Percentiles rank a stretch among this genome's conserved stretches.
Evolutionary conservation across 2,329 filamentous ascomycete species (phyloP).

Genomic region (Eutypa lata): DNA sequence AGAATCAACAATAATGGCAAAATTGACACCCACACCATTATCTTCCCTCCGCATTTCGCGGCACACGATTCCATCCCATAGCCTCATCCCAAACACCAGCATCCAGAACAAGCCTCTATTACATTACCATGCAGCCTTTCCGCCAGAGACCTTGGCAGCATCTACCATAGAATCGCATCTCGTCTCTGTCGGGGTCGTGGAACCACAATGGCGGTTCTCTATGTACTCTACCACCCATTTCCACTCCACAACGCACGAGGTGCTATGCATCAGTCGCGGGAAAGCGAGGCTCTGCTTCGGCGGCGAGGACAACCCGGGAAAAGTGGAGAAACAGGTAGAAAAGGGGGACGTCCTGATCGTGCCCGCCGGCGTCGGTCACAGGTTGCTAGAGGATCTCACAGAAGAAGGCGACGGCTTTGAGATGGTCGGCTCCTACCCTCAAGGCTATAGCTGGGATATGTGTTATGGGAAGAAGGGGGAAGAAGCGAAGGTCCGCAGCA

Average conservation of each 20-base stretch:
- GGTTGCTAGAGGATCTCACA: slow-evolving; percentile 53
- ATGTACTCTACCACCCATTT: slow-evolving; percentile 68
- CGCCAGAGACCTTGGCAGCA: slow-evolving; percentile 30
- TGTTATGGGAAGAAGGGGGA: slow-evolving; percentile 62
- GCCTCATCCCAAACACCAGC: slow-evolving; percentile 60
- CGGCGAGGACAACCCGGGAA: slow-evolving; percentile 56
- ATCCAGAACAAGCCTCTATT: slow-evolving; percentile 61
- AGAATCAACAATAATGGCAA: too few species aligned
- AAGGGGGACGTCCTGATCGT: slow-evolving; percentile 63
- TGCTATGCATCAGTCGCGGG: slow-evolving; percentile 58
- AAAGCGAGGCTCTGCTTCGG: slow-evolving; percentile 63
- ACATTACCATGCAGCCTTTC: slow-evolving; percentile 62
- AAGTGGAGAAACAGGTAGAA: slow-evolving; percentile 53
- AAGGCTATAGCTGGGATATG: slow-evolving; percentile 63
- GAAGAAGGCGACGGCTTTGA: slow-evolving; percentile 42
- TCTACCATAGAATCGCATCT: slow-evolving; percentile 56
- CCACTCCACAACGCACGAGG: slow-evolving; percentile 65
- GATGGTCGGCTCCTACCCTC: slow-evolving; percentile 67
- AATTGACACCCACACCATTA: slow-evolving; percentile 31
- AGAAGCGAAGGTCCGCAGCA: slow-evolving; percentile 46
- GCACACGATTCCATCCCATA: slow-evolving; percentile 57
- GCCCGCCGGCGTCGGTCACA: slow-evolving; percentile 64
- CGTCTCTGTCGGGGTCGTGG: slow-evolving; percentile 47
- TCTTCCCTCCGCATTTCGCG: slow-evolving; percentile 52
- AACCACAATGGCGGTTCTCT: slow-evolving; percentile 64